Percentiles rank a stretch among this genome's conserved stretches.
phyloP scores from a whole-genome alignment of 768 basidiomycete genomes.

The Pleurotus sapidus region DNA sequence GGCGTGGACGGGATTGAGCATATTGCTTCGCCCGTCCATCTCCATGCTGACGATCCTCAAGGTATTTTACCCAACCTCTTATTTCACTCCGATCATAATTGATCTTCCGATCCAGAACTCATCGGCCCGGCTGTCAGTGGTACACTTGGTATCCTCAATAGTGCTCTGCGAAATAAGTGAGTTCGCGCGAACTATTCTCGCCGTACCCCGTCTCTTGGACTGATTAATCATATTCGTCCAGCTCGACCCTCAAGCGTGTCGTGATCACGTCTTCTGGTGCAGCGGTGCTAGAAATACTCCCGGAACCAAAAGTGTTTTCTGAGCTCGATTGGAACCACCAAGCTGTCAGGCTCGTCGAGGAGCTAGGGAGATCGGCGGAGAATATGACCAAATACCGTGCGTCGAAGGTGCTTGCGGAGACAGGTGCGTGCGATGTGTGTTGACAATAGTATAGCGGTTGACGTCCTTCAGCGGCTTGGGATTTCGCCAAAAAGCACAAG shows the following conservation, averaged over 20 bases:
- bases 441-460: not conserved
- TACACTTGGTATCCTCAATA: conserved; percentile 59
- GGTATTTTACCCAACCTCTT: conserved; percentile 14
- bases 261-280: conserved; percentile 67
- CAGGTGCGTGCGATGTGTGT: conserved; percentile 25
- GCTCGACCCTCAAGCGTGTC: conserved; percentile 57
- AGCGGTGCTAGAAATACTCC: conserved; percentile 32
- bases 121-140: conserved; percentile 73
- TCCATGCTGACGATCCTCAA: conserved; percentile 41
- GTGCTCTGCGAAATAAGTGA: conserved; percentile 53
- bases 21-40: conserved; percentile 61
- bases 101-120: conserved; percentile 40
- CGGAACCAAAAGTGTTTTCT: conserved; percentile 28
- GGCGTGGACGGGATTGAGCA: conserved; percentile 73
- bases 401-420: conserved; percentile 66
- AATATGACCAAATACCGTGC: conserved; percentile 49
- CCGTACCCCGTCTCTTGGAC: not conserved
- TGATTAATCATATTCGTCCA: conserved; percentile 8
- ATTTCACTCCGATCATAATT: not conserved
- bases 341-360: conserved; percentile 39
- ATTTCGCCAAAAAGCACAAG: conserved; percentile 41
- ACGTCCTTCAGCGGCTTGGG: conserved; percentile 34
- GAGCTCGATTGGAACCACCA: conserved; percentile 64
- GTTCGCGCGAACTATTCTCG: conserved; percentile 1
- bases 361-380: conserved; percentile 44